Base-by-base conservation (phyloP, 1,284 basidiomycete species). In the Omphalotus olearius region DNA sequence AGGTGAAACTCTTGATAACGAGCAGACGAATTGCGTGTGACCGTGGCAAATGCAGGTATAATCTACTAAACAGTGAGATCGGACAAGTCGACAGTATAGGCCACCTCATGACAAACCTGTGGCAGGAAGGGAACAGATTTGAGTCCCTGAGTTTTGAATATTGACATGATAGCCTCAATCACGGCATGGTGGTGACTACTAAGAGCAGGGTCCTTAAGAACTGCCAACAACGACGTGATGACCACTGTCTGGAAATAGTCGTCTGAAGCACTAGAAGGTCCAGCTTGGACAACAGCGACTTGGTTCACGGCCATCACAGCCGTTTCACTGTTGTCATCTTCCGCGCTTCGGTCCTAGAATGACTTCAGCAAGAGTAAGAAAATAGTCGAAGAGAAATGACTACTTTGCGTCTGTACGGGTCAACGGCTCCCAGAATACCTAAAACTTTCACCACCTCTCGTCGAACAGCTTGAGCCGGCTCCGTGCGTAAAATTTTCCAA, bases 201-300 rank as follows among this genome's bases (percentile, higher is more conserved):
- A 57, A 96, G 75, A 4, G 93, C 86, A 52, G 91, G 85, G 63
- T 98, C 97, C 64, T 88, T 91, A 58, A 99, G 72, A 51, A 99
- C 92, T 47, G 83, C 81, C 43, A 99, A 80, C 18, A 99, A 78
- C 1, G 93, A 85, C 43, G 87, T 90, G 68, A 99, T 92, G 38
- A 95, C 96, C 3, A 97, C 93, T 6, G 93, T 94, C 66, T 99
- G 97, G 71, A 95, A 99, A 69, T 98, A 99, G 65, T 99, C 97
- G 60, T 99, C 97, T 20, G 85, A 80, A 13, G 78, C 73, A 14
- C 81, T 71, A 6, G 78, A 74, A 17, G 79, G 65, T 20, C 61
- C 68, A 41, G 70, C 69, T 51, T 73, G 77, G 17, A 69, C 70
- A 26, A 78, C 64, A 17, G 80, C 74, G 28, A 81, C 75, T 54